These are phyloP conservation scores for Tuber melanosporum DNA, from an alignment of 495 filamentous ascomycete genomes.

Conservation along the genomic window DNA sequence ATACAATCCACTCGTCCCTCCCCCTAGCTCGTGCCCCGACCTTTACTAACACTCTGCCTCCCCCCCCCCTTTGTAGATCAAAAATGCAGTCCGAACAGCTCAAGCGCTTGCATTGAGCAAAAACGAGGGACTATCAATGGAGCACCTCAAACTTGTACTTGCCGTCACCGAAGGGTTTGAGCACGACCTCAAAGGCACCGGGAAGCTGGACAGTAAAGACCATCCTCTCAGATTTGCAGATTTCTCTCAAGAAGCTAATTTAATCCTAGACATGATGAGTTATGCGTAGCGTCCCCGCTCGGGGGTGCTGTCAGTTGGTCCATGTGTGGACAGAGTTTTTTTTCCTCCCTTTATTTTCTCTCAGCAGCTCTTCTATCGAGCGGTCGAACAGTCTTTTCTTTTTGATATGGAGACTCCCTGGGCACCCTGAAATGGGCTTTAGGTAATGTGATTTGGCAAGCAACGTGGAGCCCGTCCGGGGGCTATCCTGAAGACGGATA, in stretches of 20 bases:
- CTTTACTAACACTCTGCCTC: slow-evolving; percentile 14
- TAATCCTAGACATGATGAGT: slow-evolving; percentile 22
- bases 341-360: background rate
- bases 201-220: slow-evolving; percentile 42
- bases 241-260: background rate
- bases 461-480: background rate
- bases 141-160: slow-evolving; percentile 60
- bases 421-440: background rate
- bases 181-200: slow-evolving; percentile 54
- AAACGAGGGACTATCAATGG: slow-evolving; percentile 53
- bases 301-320: background rate
- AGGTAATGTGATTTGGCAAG: slow-evolving; percentile 4
- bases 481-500: background rate
- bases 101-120: slow-evolving; percentile 65
- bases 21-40: background rate
- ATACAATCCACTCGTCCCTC: background rate
- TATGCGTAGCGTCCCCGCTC: slow-evolving; percentile 14
- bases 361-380: background rate
- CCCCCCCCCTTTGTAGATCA: slow-evolving; percentile 51
- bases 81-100: slow-evolving; percentile 64
- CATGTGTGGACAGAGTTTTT: background rate
- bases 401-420: background rate
- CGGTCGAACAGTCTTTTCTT: background rate
- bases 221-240: background rate
- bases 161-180: slow-evolving; percentile 64